A percentile compares a stretch with the other conserved stretches of the same genome.
Evolutionary conservation across 1,284 basidiomycete genomes (phyloP).

Genomic region (Puccinia coronata): DNA sequence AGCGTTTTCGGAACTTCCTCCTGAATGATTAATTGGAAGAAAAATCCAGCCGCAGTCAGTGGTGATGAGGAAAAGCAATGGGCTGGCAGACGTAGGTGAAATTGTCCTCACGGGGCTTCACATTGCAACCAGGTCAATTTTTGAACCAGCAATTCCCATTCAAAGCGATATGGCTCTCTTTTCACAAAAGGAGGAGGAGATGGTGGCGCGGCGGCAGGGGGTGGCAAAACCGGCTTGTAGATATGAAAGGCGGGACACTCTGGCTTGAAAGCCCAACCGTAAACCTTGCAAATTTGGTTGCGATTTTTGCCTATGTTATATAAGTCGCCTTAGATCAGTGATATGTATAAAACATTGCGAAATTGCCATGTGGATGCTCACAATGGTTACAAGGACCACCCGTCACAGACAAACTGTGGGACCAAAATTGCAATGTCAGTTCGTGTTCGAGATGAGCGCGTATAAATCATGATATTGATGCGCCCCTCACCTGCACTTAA

Average conservation of each 20-base stretch:
- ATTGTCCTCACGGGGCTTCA: constrained; percentile 22
- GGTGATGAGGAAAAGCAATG: background rate
- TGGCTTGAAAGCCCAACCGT: constrained; percentile 31
- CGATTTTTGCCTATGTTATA: constrained; percentile 31
- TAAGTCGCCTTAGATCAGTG: background rate
- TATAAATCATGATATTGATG: background rate
- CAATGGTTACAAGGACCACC: constrained; percentile 38
- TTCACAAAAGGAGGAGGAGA: constrained; percentile 1
- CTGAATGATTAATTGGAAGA: background rate
- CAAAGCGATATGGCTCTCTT: constrained; percentile 10
- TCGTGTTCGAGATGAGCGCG: background rate
- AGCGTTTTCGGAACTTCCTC: constrained; percentile 26
- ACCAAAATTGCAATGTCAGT: background rate
- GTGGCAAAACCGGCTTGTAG: constrained; percentile 32
- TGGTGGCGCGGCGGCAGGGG: constrained; percentile 17
- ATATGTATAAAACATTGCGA: background rate
- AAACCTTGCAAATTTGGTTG: constrained; percentile 16
- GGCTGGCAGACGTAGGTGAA: background rate
- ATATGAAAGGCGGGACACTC: constrained; percentile 10
- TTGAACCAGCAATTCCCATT: constrained; percentile 25
- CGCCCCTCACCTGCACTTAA: constrained; percentile 23
- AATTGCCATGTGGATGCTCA: background rate
- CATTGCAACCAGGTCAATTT: constrained; percentile 29
- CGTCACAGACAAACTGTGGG: constrained; percentile 8
- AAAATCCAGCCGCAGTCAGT: background rate